Conservation (phyloP, 345 rosid species). For the Linum usitatissimum region DNA sequence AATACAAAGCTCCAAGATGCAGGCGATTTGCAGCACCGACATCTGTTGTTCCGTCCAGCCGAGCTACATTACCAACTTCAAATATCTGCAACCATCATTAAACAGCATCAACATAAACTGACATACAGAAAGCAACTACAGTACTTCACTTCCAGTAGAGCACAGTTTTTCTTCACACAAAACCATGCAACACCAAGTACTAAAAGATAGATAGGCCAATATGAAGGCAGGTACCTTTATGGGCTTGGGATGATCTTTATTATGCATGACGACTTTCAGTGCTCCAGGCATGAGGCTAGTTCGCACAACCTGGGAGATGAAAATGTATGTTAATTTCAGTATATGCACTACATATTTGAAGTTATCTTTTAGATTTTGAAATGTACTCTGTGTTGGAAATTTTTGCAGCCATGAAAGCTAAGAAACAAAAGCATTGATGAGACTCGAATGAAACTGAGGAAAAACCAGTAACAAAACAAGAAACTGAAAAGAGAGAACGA, state of each 20-base stretch:
- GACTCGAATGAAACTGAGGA: too few species aligned
- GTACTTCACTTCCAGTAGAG: constrained; percentile 1
- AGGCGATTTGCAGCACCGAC: constrained; percentile 75
- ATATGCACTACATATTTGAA: neutral
- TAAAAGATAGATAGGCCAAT: neutral
- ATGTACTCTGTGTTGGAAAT: too few species aligned
- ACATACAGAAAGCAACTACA: neutral
- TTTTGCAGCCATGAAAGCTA: too few species aligned
- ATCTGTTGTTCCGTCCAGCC: constrained; percentile 57
- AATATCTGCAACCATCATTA: constrained; percentile 42
- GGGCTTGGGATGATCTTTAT: constrained; percentile 90
- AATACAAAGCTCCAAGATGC: constrained; percentile 61
- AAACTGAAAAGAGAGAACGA: neutral
- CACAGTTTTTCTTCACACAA: neutral
- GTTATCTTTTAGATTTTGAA: too few species aligned
- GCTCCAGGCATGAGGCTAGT: constrained; percentile 84
- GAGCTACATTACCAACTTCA: constrained; percentile 67
- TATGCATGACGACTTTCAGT: constrained; percentile 70
- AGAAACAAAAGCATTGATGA: too few species aligned
- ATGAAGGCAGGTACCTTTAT: constrained; percentile 46
- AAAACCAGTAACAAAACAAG: too few species aligned
- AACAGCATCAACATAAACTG: neutral
- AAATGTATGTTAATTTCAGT: neutral
- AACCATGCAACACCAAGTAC: neutral
- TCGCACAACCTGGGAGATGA: constrained; percentile 47